Base-by-base conservation (phyloP, 1,284 basidiomycete species). In the Tylopilus sp. region DNA sequence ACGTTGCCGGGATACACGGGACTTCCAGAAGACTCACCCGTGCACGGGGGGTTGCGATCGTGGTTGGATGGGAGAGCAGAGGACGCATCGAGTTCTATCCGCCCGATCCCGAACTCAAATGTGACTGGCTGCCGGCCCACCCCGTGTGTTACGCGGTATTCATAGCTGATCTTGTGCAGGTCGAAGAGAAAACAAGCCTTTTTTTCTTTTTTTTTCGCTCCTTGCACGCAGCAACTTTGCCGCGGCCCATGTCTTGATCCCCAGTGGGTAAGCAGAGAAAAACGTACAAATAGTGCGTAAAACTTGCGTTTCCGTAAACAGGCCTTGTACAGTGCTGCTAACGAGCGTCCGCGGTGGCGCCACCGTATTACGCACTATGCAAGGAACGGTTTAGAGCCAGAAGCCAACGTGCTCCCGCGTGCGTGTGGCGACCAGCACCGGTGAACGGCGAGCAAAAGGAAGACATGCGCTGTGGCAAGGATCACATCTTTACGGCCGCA, bases 1-100 rank as follows among this genome's bases (percentile, higher is more conserved):
- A 61, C 65, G 55, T 52, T 64, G 61, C 57, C 63, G 63, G 56
- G 29, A 36, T 43, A 46, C 41, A 60, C 61, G 57, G 63, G n/a
- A 39, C 63, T 65, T 64, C 54, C 42, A 58, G 63, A 65, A 62
- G 63, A 23, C 21, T 37, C 44, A 16, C 44, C 41, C 16, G 53
- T 16, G 51, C 48, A 36, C 51, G 50, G 46, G 21, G 21, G 21
- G 48, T 7, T 53, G 49, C 56, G 48, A 56, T 57, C 44, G 58
- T 35, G 47, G 48, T 41, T 46, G 48, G 39, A 49, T 50, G 33
- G 33, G 54, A 46, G 35, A 51, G 48, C 44, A 31, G 11, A 11
- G 28, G 10, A 15, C 31, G 36, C 40, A 58, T 58, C 62, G 48
- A 57, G 48, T 37, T 54, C 56, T 51, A 59, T 42, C 31, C 7